phyloP scores from a whole-genome alignment of 2,329 filamentous ascomycete species.

The Pleoardoris graminearum region DNA sequence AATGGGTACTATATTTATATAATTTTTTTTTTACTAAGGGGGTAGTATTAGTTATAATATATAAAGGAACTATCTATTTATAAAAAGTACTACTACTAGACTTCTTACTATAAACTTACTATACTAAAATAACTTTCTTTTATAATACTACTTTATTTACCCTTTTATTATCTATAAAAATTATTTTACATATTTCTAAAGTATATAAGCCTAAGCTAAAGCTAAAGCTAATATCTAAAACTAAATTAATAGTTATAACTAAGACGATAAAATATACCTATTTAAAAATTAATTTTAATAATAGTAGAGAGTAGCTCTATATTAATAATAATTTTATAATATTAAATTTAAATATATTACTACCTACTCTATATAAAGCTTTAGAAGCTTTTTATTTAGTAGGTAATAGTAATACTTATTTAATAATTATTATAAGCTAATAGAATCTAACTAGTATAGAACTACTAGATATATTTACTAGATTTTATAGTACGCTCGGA shows the following conservation, averaged over 20 bases:
- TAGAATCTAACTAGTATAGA: slow-evolving; percentile 14
- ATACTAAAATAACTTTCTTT: slow-evolving; percentile 13
- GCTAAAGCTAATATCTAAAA: slow-evolving; percentile 5
- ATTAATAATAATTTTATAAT: slow-evolving; percentile 5
- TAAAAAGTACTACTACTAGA: neutral
- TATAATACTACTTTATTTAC: too few species aligned
- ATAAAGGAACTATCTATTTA: neutral
- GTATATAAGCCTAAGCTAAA: slow-evolving; percentile 12
- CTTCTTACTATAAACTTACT: slow-evolving; percentile 1
- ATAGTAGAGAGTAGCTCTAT: too few species aligned
- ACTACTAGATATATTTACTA: neutral
- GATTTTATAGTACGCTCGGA: too few species aligned
- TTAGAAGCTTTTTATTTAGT: slow-evolving; percentile 12
- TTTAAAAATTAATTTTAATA: too few species aligned
- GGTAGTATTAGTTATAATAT: neutral
- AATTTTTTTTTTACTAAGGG: neutral
- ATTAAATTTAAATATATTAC: slow-evolving; percentile 9
- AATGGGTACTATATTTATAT: neutral
- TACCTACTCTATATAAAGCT: slow-evolving; percentile 4
- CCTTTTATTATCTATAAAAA: slow-evolving; percentile 10
- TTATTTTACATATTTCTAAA: slow-evolving; percentile 11
- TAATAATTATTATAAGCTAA: slow-evolving; percentile 16
- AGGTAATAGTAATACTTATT: slow-evolving; percentile 14
- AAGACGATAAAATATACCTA: too few species aligned
- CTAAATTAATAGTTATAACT: too few species aligned